These are phyloP conservation scores for Podospora australis DNA, from an alignment of 495 filamentous ascomycete species.

Conservation along the genomic window DNA sequence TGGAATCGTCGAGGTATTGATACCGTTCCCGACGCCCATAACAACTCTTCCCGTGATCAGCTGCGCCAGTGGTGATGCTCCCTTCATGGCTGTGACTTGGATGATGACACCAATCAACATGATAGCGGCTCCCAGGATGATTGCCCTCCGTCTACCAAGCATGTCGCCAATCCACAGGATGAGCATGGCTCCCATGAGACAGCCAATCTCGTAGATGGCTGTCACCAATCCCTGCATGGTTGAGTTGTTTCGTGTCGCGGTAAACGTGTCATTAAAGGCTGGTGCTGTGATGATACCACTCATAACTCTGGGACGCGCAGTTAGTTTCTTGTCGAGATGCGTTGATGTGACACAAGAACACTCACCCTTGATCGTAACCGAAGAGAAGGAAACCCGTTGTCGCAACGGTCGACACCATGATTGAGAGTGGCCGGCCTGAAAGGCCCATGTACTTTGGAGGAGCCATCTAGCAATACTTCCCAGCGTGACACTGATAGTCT, in stretches of 20 bases:
- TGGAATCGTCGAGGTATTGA: slow-evolving; percentile 71
- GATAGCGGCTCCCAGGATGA: slow-evolving; percentile 53
- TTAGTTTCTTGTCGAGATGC: too few relatives aligned
- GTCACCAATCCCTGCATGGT: slow-evolving; percentile 78
- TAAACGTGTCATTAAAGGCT: slow-evolving; percentile 65
- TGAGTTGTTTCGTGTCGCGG: slow-evolving; percentile 55
- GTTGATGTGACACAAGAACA: too few relatives aligned
- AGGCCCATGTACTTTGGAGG: slow-evolving; percentile 54
- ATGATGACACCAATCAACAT: slow-evolving; percentile 73
- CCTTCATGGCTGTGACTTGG: slow-evolving; percentile 50
- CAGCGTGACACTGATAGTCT: too few relatives aligned
- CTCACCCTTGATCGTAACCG: slow-evolving; percentile 58
- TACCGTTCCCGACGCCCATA: slow-evolving; percentile 71
- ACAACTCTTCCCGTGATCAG: slow-evolving; percentile 70
- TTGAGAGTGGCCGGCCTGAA: slow-evolving; percentile 54
- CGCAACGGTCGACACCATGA: slow-evolving; percentile 58
- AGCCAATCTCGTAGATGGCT: slow-evolving; percentile 78
- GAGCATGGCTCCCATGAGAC: slow-evolving; percentile 66
- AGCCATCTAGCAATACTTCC: too few relatives aligned
- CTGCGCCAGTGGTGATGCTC: slow-evolving; percentile 46
- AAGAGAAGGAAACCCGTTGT: slow-evolving; percentile 71
- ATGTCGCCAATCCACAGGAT: slow-evolving; percentile 62
- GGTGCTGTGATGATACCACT: slow-evolving; percentile 70
- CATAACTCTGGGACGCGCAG: slow-evolving; percentile 54
- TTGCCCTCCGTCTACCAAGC: slow-evolving; percentile 55